Base-by-base conservation (phyloP, 495 filamentous ascomycete species). In the Aspergillus heteromorphus region DNA sequence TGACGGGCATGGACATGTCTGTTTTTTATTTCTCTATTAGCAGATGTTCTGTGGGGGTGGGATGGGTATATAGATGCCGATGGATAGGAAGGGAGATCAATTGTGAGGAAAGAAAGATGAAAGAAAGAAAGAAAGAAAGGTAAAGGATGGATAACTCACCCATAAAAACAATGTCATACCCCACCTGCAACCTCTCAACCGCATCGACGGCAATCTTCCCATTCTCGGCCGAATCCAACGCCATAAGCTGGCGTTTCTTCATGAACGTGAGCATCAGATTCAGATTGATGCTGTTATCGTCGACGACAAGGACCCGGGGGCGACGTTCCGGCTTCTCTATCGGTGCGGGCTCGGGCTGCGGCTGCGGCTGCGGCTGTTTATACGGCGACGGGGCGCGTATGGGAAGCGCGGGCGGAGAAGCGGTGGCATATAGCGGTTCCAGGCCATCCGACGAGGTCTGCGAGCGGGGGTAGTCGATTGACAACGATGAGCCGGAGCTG, bases 1-100 rank as follows among this genome's bases (percentile, higher is more conserved):
- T 86, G 0, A 89, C 70, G 0, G 88, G 87, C 88, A 92, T 91
- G 16, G 82, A 83, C 48, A 90, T 84, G 49, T 89, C 84, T n/a
- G n/a, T n/a, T n/a, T n/a, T n/a, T n/a, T 79, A 63, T 17, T 25
- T 3, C 1, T 9, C 4, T 40, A 5, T 2, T 38, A 27, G 34
- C 20, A 48, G 42, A 20, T n/a, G n/a, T n/a, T n/a, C n/a, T n/a
- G n/a, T n/a, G n/a, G n/a, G n/a, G n/a, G n/a, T n/a, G n/a, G n/a
- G n/a, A n/a, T n/a, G n/a, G n/a, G n/a, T n/a, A n/a, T n/a, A n/a
- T n/a, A n/a, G n/a, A n/a, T n/a, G n/a, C n/a, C n/a, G n/a, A n/a
- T n/a, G n/a, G n/a, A n/a, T n/a, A n/a, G n/a, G n/a, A n/a, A n/a
- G n/a, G n/a, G n/a, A n/a, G n/a, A n/a, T n/a, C n/a, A n/a, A n/a